Conservation (phyloP, 2,329 filamentous ascomycete genomes). For the Alternaria arborescens region DNA sequence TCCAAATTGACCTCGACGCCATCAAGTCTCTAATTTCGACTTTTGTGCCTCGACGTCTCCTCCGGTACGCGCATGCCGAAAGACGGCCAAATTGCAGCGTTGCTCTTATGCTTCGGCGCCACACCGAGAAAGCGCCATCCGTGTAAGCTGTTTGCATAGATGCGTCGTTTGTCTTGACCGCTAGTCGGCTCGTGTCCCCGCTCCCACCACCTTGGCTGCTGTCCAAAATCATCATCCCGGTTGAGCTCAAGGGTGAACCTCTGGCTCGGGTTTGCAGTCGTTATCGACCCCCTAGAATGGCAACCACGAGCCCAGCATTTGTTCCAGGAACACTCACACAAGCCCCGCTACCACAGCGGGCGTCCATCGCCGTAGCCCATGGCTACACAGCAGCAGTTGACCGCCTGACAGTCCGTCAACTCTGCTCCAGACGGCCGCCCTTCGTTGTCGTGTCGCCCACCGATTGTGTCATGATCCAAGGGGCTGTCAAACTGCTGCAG, state of each 20-base stretch:
- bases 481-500: constrained; percentile 46
- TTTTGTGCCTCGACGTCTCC: not conserved
- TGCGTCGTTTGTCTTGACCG: constrained; percentile 22
- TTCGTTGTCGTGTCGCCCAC: constrained; percentile 33
- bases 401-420: constrained; percentile 47
- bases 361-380: constrained; percentile 26
- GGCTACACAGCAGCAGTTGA: constrained; percentile 39
- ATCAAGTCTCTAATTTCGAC: constrained; percentile 3
- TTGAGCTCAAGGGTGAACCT: constrained; percentile 32
- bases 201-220: constrained; percentile 29
- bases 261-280: constrained; percentile 27
- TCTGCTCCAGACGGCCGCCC: constrained; percentile 23
- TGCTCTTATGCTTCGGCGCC: not conserved
- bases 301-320: constrained; percentile 19
- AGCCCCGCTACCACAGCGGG: constrained; percentile 36
- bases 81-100: constrained; percentile 14
- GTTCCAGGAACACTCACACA: constrained; percentile 25
- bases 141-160: constrained; percentile 5
- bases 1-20: constrained; percentile 4
- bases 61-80: constrained; percentile 25
- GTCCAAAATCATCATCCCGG: constrained; percentile 35
- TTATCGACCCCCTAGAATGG: constrained; percentile 25
- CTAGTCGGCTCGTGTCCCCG: constrained; percentile 26
- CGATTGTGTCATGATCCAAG: constrained; percentile 29
- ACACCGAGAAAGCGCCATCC: constrained; percentile 13